Evolutionary conservation across 805 yeast genomes (phyloP).

Genomic region (Teunomyces atbi): DNA sequence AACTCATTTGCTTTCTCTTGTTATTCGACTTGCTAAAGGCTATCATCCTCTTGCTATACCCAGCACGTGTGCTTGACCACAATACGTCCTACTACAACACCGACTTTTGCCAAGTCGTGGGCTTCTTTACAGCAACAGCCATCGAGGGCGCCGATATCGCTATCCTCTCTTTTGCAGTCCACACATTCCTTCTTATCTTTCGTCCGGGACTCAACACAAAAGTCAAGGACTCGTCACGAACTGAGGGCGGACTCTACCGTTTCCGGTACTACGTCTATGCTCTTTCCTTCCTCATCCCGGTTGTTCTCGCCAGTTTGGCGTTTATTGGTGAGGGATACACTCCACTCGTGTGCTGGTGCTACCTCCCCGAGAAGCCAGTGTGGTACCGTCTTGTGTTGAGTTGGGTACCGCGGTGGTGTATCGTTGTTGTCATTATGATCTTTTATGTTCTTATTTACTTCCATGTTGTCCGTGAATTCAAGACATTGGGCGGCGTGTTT

Average conservation of each 20-base stretch:
- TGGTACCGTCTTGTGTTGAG: slow-evolving; percentile 75
- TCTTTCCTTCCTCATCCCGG: slow-evolving; percentile 58
- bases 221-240: slow-evolving; percentile 35
- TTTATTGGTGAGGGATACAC: slow-evolving; percentile 55
- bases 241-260: slow-evolving; percentile 73
- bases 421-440: slow-evolving; percentile 58
- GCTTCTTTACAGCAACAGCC: slow-evolving; percentile 77
- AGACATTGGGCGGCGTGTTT: slow-evolving; percentile 49
- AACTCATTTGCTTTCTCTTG: slow-evolving; percentile 65
- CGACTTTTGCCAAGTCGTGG: slow-evolving; percentile 61
- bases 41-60: slow-evolving; percentile 63
- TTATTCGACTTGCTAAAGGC: slow-evolving; percentile 76
- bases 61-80: slow-evolving; percentile 51
- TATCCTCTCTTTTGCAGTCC: slow-evolving; percentile 77
- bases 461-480: slow-evolving; percentile 65
- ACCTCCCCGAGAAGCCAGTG: slow-evolving; percentile 64
- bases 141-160: slow-evolving; percentile 88
- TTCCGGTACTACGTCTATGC: slow-evolving; percentile 58
- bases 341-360: slow-evolving; percentile 74
- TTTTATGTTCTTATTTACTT: slow-evolving; percentile 71
- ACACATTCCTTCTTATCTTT: slow-evolving; percentile 73
- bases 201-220: slow-evolving; percentile 49
- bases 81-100: slow-evolving; percentile 45
- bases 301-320: slow-evolving; percentile 68
- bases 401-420: slow-evolving; percentile 78